Evolutionary conservation across 768 basidiomycete genomes (phyloP), one percentile per base, ranked within the genome.

Genomic region (Rhizopogon vulgaris): DNA sequence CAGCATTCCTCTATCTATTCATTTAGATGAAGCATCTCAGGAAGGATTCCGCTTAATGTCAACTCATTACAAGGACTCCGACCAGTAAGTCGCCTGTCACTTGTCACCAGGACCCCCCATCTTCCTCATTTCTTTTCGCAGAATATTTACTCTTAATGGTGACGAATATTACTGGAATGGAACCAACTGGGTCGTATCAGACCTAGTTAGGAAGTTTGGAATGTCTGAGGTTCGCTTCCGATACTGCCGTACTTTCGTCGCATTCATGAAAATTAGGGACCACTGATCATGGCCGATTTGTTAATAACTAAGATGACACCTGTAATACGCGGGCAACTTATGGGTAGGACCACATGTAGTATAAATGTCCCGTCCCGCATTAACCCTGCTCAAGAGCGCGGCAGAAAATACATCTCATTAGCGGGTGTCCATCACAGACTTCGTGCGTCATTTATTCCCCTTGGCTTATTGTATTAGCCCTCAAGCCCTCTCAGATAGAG

Each of bases 341-440:
- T 12, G 4, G 51, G 51, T 52, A 52, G 6, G 34, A 24, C n/a
- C 7, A 17, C 34, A 27, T 48, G 51, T 18, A 12, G 24, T 3
- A 7, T 3, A 42, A 51, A 18, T 18, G 18, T 37, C 25, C 34
- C 9, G 18, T 37, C 25, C 34, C 9, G 3, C 24, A 4, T 47
- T 47, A 49, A 46, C 30, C 25, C 17, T 27, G 14, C 6, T 46
- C 40, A 45, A 45, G 49, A 49, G 27, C 51, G 51, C 14, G 47
- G 48, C 14, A 47, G 51, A 36, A 45, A 22, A 18, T 52, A 52
- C 17, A 34, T 12, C 28, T 18, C 30, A 3, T 9, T 52, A 25
- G 41, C 32, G 17, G 51, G 51, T 34, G 22, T 52, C 24, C 51
- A 52, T 52, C 34, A 50, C n/a, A 30, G 22, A 25, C 15, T 34